Conservation (phyloP, 2,329 filamentous ascomycete genomes). For the Pseudopithomyces chartarum region DNA sequence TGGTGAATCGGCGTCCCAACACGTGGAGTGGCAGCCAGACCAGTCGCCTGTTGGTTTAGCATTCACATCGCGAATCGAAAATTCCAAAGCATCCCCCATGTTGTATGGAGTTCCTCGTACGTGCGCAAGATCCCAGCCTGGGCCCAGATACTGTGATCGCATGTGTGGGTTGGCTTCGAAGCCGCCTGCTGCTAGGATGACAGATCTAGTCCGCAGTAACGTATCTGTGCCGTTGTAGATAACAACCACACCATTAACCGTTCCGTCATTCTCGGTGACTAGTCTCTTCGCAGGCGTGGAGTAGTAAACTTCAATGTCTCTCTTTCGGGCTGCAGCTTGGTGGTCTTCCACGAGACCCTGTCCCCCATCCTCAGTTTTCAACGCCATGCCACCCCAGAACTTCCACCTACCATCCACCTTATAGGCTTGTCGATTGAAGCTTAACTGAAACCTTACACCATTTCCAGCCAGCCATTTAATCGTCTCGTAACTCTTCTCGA, state of each 20-base stretch:
- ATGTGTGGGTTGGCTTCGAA: constrained; percentile 66
- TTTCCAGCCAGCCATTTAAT: constrained; percentile 61
- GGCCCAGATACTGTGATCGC: constrained; percentile 60
- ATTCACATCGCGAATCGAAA: constrained; percentile 56
- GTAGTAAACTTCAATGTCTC: constrained; percentile 54
- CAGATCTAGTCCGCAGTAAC: constrained; percentile 44
- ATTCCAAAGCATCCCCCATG: constrained; percentile 62
- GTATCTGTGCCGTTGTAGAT: constrained; percentile 26
- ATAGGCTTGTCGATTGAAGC: constrained; percentile 70
- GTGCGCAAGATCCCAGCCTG: constrained; percentile 65
- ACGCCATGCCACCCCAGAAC: constrained; percentile 70
- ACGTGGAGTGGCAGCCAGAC: constrained; percentile 68
- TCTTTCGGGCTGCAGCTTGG: constrained; percentile 47
- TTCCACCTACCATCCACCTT: constrained; percentile 64
- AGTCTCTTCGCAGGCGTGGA: constrained; percentile 54
- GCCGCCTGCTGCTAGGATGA: constrained; percentile 65
- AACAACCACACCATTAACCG: constrained; percentile 41
- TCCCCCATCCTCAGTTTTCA: constrained; percentile 64
- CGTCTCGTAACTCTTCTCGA: constrained; percentile 57
- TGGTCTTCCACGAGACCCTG: constrained; percentile 63
- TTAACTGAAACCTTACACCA: constrained; percentile 63
- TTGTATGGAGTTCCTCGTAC: constrained; percentile 70
- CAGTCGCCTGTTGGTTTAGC: constrained; percentile 63
- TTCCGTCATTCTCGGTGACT: constrained; percentile 37
- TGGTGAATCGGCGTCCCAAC: constrained; percentile 68